Evolutionary conservation across 495 filamentous ascomycete species (phyloP).

Genomic region (Lepraria neglecta): DNA sequence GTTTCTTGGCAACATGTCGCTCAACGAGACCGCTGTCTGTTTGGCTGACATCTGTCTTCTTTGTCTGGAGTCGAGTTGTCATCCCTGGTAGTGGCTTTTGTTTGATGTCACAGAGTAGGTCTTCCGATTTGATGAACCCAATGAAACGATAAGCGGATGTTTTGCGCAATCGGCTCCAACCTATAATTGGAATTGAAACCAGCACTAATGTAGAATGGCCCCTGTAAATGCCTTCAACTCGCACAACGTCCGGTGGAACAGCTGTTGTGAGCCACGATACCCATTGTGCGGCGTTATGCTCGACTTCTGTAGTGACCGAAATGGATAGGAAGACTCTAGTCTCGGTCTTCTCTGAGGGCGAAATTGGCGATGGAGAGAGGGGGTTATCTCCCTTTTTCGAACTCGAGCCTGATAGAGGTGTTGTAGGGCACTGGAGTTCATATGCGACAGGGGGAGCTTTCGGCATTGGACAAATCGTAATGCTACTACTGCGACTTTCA

Average conservation of each 20-base stretch:
- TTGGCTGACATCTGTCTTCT: no score
- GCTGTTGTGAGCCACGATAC: slow-evolving; percentile 14
- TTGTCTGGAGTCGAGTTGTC: no score
- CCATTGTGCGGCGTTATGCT: slow-evolving; percentile 7
- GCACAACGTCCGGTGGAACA: slow-evolving; percentile 7
- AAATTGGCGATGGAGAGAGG: not conserved
- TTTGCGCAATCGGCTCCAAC: slow-evolving; percentile 11
- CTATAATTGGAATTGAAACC: slow-evolving; percentile 13
- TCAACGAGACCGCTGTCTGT: no score
- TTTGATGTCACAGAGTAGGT: not conserved
- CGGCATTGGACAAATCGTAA: not conserved
- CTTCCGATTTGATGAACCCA: slow-evolving; percentile 15
- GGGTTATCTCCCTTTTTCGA: not conserved
- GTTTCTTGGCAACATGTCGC: no score
- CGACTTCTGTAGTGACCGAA: slow-evolving; percentile 10
- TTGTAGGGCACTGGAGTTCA: not conserved
- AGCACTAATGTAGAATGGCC: slow-evolving; percentile 19
- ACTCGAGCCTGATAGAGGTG: not conserved
- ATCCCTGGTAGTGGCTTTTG: no score
- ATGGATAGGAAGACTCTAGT: slow-evolving; percentile 13
- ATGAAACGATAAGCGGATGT: slow-evolving; percentile 19
- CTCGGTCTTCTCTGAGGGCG: not conserved
- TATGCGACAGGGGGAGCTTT: not conserved
- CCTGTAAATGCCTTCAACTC: slow-evolving; percentile 11
- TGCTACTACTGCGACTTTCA: slow-evolving; percentile 9